Evolutionary conservation across 2,329 filamentous ascomycete species (phyloP).

Genomic region (Trichophaea hybrida): DNA sequence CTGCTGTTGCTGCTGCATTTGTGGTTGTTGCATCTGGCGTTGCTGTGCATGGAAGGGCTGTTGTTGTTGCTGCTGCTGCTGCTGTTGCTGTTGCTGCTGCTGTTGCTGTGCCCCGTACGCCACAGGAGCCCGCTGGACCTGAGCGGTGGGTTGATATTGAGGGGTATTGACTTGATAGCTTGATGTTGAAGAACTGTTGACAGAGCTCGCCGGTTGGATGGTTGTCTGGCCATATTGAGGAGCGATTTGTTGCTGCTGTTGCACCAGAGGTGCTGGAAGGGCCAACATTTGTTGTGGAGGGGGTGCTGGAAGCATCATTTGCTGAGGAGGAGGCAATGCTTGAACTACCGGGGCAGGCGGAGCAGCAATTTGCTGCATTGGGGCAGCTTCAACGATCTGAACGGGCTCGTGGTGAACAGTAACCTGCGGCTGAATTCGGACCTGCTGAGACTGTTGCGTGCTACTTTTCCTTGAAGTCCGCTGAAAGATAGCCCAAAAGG

Average conservation of each 20-base stretch:
- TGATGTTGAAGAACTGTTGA: background rate
- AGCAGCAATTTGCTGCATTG: background rate
- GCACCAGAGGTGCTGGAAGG: background rate
- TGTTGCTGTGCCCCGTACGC: background rate
- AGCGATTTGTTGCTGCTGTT: background rate
- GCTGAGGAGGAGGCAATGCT: background rate
- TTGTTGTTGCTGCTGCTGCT: background rate
- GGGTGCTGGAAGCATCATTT: background rate
- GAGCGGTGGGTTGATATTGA: background rate
- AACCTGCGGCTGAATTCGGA: slow-evolving; percentile 1
- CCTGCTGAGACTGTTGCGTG: background rate
- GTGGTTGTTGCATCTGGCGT: background rate
- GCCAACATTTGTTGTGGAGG: background rate
- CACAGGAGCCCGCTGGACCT: background rate
- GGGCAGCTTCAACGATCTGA: slow-evolving; percentile 1
- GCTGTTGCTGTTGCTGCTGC: background rate
- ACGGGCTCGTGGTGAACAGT: slow-evolving; percentile 4
- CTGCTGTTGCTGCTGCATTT: background rate
- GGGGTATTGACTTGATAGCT: background rate
- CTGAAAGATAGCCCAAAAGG: slow-evolving; percentile 21
- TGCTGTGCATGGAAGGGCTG: background rate
- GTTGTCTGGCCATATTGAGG: slow-evolving; percentile 1
- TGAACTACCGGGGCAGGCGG: background rate
- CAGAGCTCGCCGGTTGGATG: slow-evolving; percentile 2
- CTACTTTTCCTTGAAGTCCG: slow-evolving; percentile 1